Base-by-base conservation (phyloP, 2,329 filamentous ascomycete species). In the Sporothrix mexicana region DNA sequence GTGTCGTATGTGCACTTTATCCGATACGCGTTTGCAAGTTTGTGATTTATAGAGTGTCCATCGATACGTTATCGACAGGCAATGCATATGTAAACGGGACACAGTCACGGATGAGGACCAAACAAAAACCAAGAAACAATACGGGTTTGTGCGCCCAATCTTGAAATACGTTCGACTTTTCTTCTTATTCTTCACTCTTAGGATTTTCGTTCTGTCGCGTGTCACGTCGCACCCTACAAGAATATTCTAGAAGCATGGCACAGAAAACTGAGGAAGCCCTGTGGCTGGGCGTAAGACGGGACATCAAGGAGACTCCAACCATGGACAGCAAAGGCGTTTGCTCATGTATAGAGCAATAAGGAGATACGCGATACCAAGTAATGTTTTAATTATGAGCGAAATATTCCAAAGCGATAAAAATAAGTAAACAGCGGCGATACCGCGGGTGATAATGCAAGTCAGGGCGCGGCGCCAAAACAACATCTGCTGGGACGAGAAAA, bases 221-320 rank as follows among this genome's bases (percentile, higher is more conserved):
- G 41, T 3, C 61, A 47, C 41, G 2, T 47, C 41, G 61, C 41
- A 25, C 41, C 41, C n/a, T 47, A n/a, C 2, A 30, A 20, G 20
- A 66, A 47, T 47, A 2, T 66, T 45, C n/a, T 47, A 25, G 20
- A 66, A 25, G n/a, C 36, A 66, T 47, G n/a, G 15, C 41, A 47
- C 20, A 47, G n/a, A 66, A 47, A 36, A 47, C 10, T 20, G 36
- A 45, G 36, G n/a, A 45, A 41, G 17, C 59, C 9, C 17, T 45
- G 36, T n/a, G 59, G 59, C 59, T 62, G 59, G 30, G 59, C 30
- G 36, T 8, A 62, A 20, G 59, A 62, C 30, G 57, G 57, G 57
- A 43, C 30, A 15, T 8, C 49, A 61, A 41, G 13, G 23, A 13
- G 55, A 12, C 30, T 10, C 9, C 20, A 4, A 13, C 8, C 36